These are phyloP conservation scores for Lactarius sanguifluus DNA, from an alignment of 768 basidiomycete genomes.

Conservation along the genomic window DNA sequence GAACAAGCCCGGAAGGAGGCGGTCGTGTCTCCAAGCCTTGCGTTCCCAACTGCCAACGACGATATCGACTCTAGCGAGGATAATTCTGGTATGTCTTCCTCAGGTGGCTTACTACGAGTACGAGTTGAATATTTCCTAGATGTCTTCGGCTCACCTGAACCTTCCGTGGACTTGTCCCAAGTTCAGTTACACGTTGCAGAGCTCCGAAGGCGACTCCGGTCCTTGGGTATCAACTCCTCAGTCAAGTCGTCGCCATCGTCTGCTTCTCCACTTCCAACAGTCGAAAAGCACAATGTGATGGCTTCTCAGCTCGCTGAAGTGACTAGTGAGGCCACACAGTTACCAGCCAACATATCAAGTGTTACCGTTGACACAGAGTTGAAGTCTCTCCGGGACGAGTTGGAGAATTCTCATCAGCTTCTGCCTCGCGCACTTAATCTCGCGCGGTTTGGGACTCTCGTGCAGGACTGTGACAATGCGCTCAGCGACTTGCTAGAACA, in stretches of 20 bases:
- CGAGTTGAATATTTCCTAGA: constrained; percentile 11
- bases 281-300: constrained; percentile 49
- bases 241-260: constrained; percentile 44
- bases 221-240: constrained; percentile 57
- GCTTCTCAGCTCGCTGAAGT: constrained; percentile 48
- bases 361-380: constrained; percentile 56
- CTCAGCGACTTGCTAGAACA: constrained; percentile 85
- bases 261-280: constrained; percentile 49
- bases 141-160: constrained; percentile 16
- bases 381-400: constrained; percentile 57
- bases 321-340: constrained; percentile 42
- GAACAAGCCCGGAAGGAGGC: constrained; percentile 12
- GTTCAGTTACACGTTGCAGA: constrained; percentile 51
- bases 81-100: constrained; percentile 9
- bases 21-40: background rate
- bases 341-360: constrained; percentile 45
- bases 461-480: constrained; percentile 65
- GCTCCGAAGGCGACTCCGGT: constrained; percentile 59
- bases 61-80: constrained; percentile 7
- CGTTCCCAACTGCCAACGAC: constrained; percentile 10
- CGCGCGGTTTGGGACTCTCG: constrained; percentile 49
- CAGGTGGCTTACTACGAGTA: background rate
- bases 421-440: constrained; percentile 55
- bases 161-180: constrained; percentile 40
- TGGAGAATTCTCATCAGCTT: constrained; percentile 50